These are phyloP conservation scores for Clarireedia homoeocarpa DNA, from an alignment of 2,329 filamentous ascomycete genomes.

Conservation along the genomic window DNA sequence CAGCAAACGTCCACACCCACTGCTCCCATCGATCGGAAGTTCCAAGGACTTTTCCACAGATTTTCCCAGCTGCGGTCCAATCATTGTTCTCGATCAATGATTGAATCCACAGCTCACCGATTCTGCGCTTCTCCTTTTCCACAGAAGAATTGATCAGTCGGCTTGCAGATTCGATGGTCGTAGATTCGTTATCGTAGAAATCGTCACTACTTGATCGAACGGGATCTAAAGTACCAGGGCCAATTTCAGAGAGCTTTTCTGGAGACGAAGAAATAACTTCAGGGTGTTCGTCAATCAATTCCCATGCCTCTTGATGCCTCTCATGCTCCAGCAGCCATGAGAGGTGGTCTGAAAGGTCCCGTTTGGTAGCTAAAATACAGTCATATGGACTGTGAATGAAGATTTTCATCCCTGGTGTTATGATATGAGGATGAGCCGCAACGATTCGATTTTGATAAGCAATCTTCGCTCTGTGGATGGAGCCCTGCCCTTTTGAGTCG, in stretches of 20 bases:
- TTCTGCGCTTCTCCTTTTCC: conserved; percentile 80
- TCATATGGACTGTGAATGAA: conserved; percentile 97
- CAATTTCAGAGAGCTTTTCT: conserved; percentile 35
- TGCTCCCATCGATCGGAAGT: conserved; percentile 84
- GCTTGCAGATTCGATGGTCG: conserved; percentile 53
- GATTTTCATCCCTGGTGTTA: conserved; percentile 60
- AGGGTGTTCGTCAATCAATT: conserved; percentile 79
- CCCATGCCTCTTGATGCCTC: conserved; percentile 80
- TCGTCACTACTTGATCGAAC: conserved; percentile 40
- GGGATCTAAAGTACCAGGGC: conserved; percentile 34
- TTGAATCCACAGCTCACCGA: conserved; percentile 90
- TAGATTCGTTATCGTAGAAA: conserved; percentile 67
- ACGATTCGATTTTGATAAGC: conserved; percentile 33
- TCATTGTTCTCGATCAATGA: conserved; percentile 68
- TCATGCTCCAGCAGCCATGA: conserved; percentile 77
- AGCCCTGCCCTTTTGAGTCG: conserved; percentile 38
- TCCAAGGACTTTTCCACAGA: conserved; percentile 76
- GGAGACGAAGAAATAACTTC: conserved; percentile 49
- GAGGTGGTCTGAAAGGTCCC: conserved; percentile 79
- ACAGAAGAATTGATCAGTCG: conserved; percentile 54
- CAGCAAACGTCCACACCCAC: conserved; percentile 89
- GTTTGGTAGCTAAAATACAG: conserved; percentile 83
- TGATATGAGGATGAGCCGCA: conserved; percentile 24
- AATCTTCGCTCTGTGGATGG: conserved; percentile 32
- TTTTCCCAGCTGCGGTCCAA: conserved; percentile 70